Base-by-base conservation (phyloP, 1,284 basidiomycete species). In the Tranzscheliella williamsii region DNA sequence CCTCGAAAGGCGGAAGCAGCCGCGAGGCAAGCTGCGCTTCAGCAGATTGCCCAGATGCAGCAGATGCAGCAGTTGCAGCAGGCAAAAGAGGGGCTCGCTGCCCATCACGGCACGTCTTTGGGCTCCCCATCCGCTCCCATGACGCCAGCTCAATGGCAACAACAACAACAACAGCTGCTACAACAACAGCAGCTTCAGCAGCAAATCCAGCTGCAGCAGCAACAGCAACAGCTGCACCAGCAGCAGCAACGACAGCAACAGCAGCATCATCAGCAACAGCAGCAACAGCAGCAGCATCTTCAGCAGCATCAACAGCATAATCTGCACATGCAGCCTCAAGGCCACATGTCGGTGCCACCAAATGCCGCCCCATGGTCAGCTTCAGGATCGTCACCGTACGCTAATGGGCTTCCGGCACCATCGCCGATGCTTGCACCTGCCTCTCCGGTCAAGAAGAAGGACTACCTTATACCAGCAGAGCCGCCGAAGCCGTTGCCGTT, bases 1-100 rank as follows among this genome's bases (percentile, higher is more conserved):
- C 58, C 58, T 18, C 54, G 54, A 34, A 62, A 62, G 38, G 51
- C 54, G 38, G 58, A 62, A 42, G 58, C 47, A 11, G 52, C 5
- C 51, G 58, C 33, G 42, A 62, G 54, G 52, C 58, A 18, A 23
- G 58, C 54, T 34, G 39, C 42, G 44, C 50, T 44, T 21, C 55
- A 47, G 13, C 47, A 48, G 24, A 39, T 38, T 15, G 42, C 54
- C 0, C 35, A 49, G 39, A 45, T 43, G 17, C 31, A 54, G 15
- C 53, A 57, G 27, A 38, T 38, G 9, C 50, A 61, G 16, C 42
- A 52, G 8, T 33, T 45, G 16, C 17, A 42, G 27, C 45, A 47
- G 21, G n/a, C n/a, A n/a, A n/a, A n/a, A n/a, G n/a, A n/a, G n/a
- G n/a, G n/a, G n/a, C n/a, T n/a, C n/a, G n/a, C n/a, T n/a, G n/a